Base-by-base conservation (phyloP, 176 grass and related monocot species). In the Rhynchospora tenuis region DNA sequence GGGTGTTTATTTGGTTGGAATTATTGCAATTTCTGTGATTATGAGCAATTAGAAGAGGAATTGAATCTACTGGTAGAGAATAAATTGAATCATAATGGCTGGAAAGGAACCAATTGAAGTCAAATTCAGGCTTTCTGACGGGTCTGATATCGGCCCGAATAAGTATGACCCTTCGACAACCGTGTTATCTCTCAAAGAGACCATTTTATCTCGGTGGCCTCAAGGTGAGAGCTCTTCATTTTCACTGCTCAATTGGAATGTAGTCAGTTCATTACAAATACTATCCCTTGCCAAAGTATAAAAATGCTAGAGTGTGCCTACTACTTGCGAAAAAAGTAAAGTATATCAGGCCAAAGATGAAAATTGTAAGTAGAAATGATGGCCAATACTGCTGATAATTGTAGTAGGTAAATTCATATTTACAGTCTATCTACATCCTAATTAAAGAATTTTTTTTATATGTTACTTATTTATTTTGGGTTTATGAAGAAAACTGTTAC, bases 151-250 rank as follows among this genome's bases (percentile, higher is more conserved):
- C 78, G 94, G 91, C 19, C 94, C 94, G 61, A 93, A 83, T 84
- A 97, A 97, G 65, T 97, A 97, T 51, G 89, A 97, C 83, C 88
- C 91, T 22, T 83, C 91, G 5, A 93, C 91, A 20, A 93, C 91
- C 76, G 89, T 97, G 60, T 88, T 87, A 2, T 85, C 91, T 77
- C 94, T 97, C 87, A 97, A 97, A 88, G 94, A 97, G 84, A 83
- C 83, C 84, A 93, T 97, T 27, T 81, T 97, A 69, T 84, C 94
- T 83, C 91, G 88, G 77, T 97, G 94, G 94, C 94, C 94, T 50
- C 91, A 93, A 93, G 94, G 94, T 97, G 89, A 88, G 89, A 76
- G 0, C 13, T 76, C 7, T 17, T 76, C 26, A 31, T 76, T 76
- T 76, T 14, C 50, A 76, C 54, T 27, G 27, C 55, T 76, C 22